Conservation (phyloP, 495 filamentous ascomycete species). For the Margaritispora aquatica region DNA sequence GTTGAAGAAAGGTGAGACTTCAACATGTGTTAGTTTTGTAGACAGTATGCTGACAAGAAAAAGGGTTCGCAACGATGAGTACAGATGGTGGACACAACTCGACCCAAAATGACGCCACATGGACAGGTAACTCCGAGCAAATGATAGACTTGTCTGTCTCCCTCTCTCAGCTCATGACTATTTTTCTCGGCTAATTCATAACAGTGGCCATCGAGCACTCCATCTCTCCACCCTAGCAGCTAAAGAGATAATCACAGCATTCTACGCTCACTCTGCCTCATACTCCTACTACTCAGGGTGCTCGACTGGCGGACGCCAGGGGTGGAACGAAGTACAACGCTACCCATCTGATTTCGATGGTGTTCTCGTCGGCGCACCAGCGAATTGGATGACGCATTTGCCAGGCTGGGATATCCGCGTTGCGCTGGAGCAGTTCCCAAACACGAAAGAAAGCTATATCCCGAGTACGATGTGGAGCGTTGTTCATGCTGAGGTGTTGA, state of each 20-base stretch:
- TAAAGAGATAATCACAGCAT: constrained; percentile 31
- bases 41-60: constrained; percentile 3
- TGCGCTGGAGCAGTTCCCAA: constrained; percentile 33
- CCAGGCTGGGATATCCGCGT: constrained; percentile 42
- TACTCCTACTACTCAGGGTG: constrained; percentile 52
- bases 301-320: constrained; percentile 55
- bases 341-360: constrained; percentile 59
- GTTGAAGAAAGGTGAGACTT: background rate
- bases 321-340: constrained; percentile 44
- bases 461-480: constrained; percentile 40
- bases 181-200: background rate
- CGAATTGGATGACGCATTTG: constrained; percentile 44
- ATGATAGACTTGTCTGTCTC: background rate
- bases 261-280: constrained; percentile 34
- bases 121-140: constrained; percentile 29
- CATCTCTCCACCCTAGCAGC: constrained; percentile 38
- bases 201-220: constrained; percentile 32
- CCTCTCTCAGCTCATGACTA: background rate
- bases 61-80: constrained; percentile 46
- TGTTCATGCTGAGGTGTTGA: constrained; percentile 51
- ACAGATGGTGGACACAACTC: constrained; percentile 52
- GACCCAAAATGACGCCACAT: constrained; percentile 29
- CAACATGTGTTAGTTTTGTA: too few species aligned
- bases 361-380: constrained; percentile 52
- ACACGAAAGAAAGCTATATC: constrained; percentile 43